These are phyloP conservation scores for Sporothrix brasiliensis DNA, from an alignment of 2,329 filamentous ascomycete species.

Conservation along the genomic window DNA sequence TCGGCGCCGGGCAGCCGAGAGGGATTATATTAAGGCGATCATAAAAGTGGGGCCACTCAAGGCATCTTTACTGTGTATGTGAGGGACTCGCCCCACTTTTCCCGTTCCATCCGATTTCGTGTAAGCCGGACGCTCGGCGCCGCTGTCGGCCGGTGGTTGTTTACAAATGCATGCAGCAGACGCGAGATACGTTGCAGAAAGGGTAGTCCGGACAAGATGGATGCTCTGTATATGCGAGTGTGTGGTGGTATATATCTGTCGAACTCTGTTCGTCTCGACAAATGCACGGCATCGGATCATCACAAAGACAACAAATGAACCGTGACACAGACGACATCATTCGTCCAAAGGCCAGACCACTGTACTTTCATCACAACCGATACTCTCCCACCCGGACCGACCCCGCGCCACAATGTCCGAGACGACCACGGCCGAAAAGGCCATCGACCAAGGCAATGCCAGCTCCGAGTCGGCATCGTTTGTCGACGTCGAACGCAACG, in stretches of 20 bases:
- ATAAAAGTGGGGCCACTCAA: background rate
- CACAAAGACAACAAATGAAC: too few species aligned
- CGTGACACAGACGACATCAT: too few species aligned
- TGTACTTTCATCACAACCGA: too few species aligned
- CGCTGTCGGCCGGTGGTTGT: background rate
- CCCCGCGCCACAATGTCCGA: background rate
- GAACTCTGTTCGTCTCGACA: too few species aligned
- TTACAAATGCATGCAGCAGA: too few species aligned
- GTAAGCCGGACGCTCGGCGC: slow-evolving; percentile 5
- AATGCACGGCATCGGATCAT: too few species aligned
- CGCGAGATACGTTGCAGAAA: too few species aligned
- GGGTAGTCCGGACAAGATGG: too few species aligned
- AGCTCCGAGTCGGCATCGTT: background rate
- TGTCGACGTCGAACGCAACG: background rate
- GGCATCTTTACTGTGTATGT: background rate
- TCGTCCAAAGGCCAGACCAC: too few species aligned
- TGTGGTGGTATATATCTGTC: too few species aligned
- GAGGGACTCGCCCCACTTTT: background rate
- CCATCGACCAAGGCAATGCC: background rate
- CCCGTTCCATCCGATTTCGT: background rate
- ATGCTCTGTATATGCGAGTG: too few species aligned
- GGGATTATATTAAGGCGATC: background rate
- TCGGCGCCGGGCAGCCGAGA: slow-evolving; percentile 14
- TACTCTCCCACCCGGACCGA: background rate
- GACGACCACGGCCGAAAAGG: slow-evolving; percentile 2